These are phyloP conservation scores for Cocos nucifera DNA, from an alignment of 176 grass and related monocot genomes.

Conservation along the genomic window DNA sequence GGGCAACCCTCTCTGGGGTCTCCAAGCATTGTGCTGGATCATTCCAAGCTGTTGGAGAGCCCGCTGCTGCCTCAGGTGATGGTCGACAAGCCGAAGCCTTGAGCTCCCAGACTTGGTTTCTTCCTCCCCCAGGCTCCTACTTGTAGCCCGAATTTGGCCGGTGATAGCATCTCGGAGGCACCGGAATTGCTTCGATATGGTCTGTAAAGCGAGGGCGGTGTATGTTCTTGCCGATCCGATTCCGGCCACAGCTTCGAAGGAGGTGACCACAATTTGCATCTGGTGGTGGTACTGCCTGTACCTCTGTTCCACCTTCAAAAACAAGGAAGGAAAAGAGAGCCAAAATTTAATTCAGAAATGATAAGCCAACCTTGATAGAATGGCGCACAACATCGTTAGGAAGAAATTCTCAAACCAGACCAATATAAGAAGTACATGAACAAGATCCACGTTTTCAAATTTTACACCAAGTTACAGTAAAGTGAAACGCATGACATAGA, in stretches of 20 bases:
- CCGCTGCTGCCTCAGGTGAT: conserved; percentile 90
- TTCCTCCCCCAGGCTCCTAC: conserved; percentile 78
- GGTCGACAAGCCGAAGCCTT: conserved; percentile 80
- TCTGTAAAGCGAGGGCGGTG: conserved; percentile 86
- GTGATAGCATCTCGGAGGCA: conserved; percentile 87
- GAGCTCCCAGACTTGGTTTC: conserved; percentile 36
- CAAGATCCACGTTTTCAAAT: too few species aligned
- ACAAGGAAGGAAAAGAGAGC: neutral
- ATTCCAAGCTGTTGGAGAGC: conserved; percentile 93
- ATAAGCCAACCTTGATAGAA: too few species aligned
- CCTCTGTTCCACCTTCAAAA: conserved; percentile 81
- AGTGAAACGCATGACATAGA: too few species aligned
- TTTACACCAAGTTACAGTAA: too few species aligned
- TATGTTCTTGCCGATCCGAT: conserved; percentile 65
- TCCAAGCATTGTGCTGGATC: conserved; percentile 95
- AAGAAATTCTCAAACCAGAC: too few species aligned
- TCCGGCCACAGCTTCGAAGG: conserved; percentile 72
- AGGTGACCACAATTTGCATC: conserved; percentile 65
- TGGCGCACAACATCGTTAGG: too few species aligned
- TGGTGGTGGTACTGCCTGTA: conserved; percentile 98
- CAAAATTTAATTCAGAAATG: neutral
- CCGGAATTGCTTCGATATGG: conserved; percentile 94
- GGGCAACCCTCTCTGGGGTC: conserved; percentile 79
- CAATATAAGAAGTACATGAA: too few species aligned
- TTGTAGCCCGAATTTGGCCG: conserved; percentile 52